A percentile compares a stretch with the other conserved stretches of the same genome.
Evolutionary conservation across 208 protist species (phyloP).

Genomic region (Vickermania ingenoplastis): DNA sequence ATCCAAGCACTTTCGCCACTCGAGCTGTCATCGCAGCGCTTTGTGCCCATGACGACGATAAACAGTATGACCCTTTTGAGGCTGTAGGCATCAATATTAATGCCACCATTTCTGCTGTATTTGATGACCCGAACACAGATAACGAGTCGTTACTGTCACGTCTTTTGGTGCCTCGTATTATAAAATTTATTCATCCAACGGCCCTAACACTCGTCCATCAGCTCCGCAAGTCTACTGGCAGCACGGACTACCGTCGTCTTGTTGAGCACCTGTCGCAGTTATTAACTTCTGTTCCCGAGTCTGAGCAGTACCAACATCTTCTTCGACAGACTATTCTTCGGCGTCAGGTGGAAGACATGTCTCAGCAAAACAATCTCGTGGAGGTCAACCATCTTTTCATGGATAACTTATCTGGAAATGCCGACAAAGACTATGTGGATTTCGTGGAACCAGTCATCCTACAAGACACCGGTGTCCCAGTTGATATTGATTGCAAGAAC

Average conservation of each 20-base stretch:
- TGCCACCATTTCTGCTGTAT: slow-evolving; percentile 41
- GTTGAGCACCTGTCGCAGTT: not conserved
- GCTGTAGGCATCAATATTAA: slow-evolving; percentile 24
- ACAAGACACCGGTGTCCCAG: slow-evolving; percentile 34
- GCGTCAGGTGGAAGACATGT: slow-evolving; percentile 41
- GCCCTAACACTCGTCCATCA: slow-evolving; percentile 13
- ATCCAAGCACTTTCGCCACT: slow-evolving; percentile 24
- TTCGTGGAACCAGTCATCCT: slow-evolving; percentile 55
- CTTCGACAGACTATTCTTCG: slow-evolving; percentile 45
- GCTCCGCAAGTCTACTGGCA: slow-evolving; percentile 15
- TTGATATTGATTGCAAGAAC: slow-evolving; percentile 67
- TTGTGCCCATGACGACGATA: slow-evolving; percentile 29
- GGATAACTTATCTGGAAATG: slow-evolving; percentile 17
- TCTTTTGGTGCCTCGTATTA: slow-evolving; percentile 16
- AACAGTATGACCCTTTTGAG: slow-evolving; percentile 44
- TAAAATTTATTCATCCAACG: slow-evolving; percentile 6
- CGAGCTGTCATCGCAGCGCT: slow-evolving; percentile 61
- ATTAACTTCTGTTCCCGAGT: not conserved
- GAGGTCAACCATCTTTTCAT: slow-evolving; percentile 31
- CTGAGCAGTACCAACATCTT: slow-evolving; percentile 12
- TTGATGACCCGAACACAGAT: slow-evolving; percentile 29
- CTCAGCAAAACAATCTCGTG: slow-evolving; percentile 29
- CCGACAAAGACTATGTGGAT: slow-evolving; percentile 45
- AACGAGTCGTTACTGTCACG: slow-evolving; percentile 20
- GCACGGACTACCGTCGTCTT: not conserved